phyloP scores from a whole-genome alignment of 495 filamentous ascomycete genomes.

The Pyrenula massariospora region DNA sequence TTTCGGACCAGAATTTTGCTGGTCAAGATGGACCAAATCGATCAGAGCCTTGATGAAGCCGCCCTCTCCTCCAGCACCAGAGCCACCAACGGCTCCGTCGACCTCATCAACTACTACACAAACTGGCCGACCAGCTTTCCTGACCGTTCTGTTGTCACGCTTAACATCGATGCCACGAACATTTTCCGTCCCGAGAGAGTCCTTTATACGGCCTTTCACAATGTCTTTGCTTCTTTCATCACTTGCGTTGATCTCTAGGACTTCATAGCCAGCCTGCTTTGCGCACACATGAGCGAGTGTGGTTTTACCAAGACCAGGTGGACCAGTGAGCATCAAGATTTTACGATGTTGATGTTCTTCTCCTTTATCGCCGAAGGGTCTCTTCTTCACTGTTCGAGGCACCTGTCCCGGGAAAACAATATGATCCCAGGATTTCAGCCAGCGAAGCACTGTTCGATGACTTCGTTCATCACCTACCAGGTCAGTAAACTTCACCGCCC shows the following conservation, averaged over 20 bases:
- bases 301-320: slow-evolving; percentile 90
- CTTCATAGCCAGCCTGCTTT: slow-evolving; percentile 86
- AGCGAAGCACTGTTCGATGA: slow-evolving; percentile 80
- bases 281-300: slow-evolving; percentile 95
- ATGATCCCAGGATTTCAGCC: slow-evolving; percentile 89
- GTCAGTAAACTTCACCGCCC: slow-evolving; percentile 83
- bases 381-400: slow-evolving; percentile 38
- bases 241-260: slow-evolving; percentile 94
- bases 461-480: slow-evolving; percentile 90
- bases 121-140: slow-evolving; percentile 71
- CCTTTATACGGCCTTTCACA: slow-evolving; percentile 79
- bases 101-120: slow-evolving; percentile 95
- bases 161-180: slow-evolving; percentile 69
- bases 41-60: slow-evolving; percentile 93
- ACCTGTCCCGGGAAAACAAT: slow-evolving; percentile 73
- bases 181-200: slow-evolving; percentile 81
- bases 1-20: slow-evolving; percentile 55
- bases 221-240: slow-evolving; percentile 96
- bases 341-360: slow-evolving; percentile 67
- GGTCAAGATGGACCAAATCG: slow-evolving; percentile 72
- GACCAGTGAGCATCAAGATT: slow-evolving; percentile 78
- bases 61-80: slow-evolving; percentile 57
- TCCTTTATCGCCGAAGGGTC: slow-evolving; percentile 23
- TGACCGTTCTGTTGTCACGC: slow-evolving; percentile 47
- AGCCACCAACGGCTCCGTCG: slow-evolving; percentile 78